These are phyloP conservation scores for Syzygium jambos DNA, from an alignment of 345 rosid genomes.

Conservation along the genomic window DNA sequence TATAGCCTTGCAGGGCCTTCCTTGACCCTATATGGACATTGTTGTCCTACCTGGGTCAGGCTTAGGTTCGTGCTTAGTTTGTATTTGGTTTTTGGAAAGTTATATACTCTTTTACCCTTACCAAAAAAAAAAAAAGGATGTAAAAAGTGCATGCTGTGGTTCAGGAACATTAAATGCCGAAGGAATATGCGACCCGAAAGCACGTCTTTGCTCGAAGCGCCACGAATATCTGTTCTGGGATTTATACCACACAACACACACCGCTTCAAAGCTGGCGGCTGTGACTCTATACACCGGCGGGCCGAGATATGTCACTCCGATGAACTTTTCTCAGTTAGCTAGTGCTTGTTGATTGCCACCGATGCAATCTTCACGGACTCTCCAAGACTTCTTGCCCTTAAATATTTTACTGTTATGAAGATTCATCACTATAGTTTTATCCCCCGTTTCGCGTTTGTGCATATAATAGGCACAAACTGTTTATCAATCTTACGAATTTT, in stretches of 20 bases:
- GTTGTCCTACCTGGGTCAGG: too few species aligned
- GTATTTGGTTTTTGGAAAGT: too few species aligned
- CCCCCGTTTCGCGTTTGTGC: background rate
- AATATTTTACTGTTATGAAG: background rate
- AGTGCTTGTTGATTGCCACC: constrained; percentile 23
- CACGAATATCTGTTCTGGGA: constrained; percentile 44
- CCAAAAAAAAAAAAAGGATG: too few species aligned
- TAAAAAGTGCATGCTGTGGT: constrained; percentile 36
- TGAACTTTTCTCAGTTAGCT: constrained; percentile 38
- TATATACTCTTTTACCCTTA: too few species aligned
- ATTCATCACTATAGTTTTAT: background rate
- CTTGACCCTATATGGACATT: too few species aligned
- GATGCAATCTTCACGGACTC: constrained; percentile 32
- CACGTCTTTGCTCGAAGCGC: constrained; percentile 24
- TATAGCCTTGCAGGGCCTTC: too few species aligned
- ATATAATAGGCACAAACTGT: background rate
- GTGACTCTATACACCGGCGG: constrained; percentile 28
- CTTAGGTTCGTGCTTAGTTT: too few species aligned
- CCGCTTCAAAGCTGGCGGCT: constrained; percentile 44
- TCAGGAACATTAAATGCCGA: constrained; percentile 17
- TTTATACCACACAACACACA: constrained; percentile 31
- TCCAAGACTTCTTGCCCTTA: constrained; percentile 14
- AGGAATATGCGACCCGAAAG: constrained; percentile 11
- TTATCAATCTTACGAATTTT: background rate
- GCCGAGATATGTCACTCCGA: constrained; percentile 27